Base-by-base conservation (phyloP, 164 flowering plant species). In the Liquidambar formosana region DNA sequence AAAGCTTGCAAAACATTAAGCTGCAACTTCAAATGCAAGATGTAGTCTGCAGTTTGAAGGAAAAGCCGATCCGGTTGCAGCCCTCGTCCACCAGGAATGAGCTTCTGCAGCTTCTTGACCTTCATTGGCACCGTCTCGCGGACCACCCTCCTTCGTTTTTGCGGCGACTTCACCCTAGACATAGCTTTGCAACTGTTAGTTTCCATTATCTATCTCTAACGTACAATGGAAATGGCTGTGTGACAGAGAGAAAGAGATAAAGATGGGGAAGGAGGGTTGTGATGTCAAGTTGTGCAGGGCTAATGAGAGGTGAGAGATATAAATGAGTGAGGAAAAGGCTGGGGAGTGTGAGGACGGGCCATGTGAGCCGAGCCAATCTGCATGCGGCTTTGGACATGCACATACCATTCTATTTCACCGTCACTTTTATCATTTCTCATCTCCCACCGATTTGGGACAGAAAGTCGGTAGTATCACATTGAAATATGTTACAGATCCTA, bases 1-100 rank as follows among this genome's bases (percentile, higher is more conserved):
- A 89, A 83, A 64, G 86, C 82, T 80, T 88, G 88, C 70, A 91
- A 71, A 15, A 85, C 72, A 70, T 79, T 61, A 44, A 91, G 65
- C 76, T 86, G 88, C 54, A 82, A 63, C 86, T 76, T 83, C 68
- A 91, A 73, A 54, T 76, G 86, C 85, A 89, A 67, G 25, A 91
- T 91, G 66, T 91, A 87, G 61, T 87, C 75, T 0, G 96, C 96
- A 0, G 92, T 88, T 19, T 57, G 71, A 10, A 80, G 68, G 49
- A 87, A 83, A 10, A 91, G 89, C 25, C 61, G 66, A 57, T 86
- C 94, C 8, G 90, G 80, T n/a, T 73, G 68, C 70, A 91, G 41
- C 25, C 80, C 84, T 66, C 51, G 22, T 13, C 92, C 92, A 26
- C 93, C 96, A 8, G 94, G 94, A 6, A 91, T 75, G 12, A 91